Conservation (phyloP, 768 basidiomycete species). For the Russula compacta region DNA sequence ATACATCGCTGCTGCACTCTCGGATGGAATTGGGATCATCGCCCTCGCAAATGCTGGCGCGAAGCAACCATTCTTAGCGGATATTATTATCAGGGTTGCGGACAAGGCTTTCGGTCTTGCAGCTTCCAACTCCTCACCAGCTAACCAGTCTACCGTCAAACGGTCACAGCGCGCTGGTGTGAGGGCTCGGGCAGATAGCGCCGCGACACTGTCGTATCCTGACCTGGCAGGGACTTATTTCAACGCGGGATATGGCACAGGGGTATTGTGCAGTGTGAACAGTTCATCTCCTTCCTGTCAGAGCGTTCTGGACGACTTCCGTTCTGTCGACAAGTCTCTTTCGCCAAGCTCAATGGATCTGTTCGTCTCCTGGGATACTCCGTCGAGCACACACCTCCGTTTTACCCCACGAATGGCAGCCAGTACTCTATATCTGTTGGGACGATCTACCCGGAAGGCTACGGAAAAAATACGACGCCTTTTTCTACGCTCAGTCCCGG, state of each 20-base stretch:
- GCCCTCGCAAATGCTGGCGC: constrained; percentile 21
- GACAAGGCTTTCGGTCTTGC: background rate
- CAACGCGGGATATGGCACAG: background rate
- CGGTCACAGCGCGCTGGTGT: background rate
- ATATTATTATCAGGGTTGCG: background rate
- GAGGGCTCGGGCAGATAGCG: background rate
- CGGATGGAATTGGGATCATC: constrained; percentile 30
- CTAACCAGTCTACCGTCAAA: background rate
- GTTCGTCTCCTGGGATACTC: background rate
- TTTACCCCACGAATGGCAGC: background rate
- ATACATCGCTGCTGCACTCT: constrained; percentile 28
- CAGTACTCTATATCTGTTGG: background rate
- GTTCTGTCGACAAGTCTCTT: background rate
- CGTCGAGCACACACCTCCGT: background rate
- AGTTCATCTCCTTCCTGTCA: constrained; percentile 6
- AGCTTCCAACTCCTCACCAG: too few species aligned
- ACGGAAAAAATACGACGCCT: constrained; percentile 5
- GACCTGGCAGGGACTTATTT: constrained; percentile 6
- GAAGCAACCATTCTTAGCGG: background rate
- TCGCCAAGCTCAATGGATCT: background rate
- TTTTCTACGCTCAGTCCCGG: background rate
- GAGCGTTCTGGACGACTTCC: constrained; percentile 1
- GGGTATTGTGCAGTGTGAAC: background rate
- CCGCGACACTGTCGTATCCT: background rate
- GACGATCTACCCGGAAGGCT: constrained; percentile 9